phyloP scores from a whole-genome alignment of 2,329 filamentous ascomycete genomes.

The Xylaria polymorpha region DNA sequence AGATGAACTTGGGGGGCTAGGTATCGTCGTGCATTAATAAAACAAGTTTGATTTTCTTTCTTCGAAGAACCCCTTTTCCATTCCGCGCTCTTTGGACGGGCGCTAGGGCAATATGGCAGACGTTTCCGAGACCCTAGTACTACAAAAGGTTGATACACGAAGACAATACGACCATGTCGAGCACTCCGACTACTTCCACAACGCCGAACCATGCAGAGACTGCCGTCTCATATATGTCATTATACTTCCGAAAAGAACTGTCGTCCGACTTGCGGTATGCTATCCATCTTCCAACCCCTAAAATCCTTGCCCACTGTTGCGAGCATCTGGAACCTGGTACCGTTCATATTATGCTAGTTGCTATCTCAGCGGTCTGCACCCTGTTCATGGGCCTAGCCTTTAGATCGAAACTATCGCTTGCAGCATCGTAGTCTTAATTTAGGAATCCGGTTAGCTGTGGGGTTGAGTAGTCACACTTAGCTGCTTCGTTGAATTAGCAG shows the following conservation, averaged over 20 bases:
- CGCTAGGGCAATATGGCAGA: neutral
- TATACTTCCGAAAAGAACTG: slow-evolving; percentile 21
- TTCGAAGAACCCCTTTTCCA: neutral
- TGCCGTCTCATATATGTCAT: slow-evolving; percentile 16
- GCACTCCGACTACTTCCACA: slow-evolving; percentile 22
- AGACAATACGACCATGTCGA: slow-evolving; percentile 13
- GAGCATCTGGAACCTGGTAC: neutral
- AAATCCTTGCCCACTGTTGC: neutral
- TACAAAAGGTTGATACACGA: slow-evolving; percentile 31
- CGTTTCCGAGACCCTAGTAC: slow-evolving; percentile 11
- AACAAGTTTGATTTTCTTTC: neutral
- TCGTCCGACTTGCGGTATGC: neutral
- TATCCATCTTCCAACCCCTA: slow-evolving; percentile 5
- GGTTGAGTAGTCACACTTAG: neutral
- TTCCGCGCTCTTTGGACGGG: neutral
- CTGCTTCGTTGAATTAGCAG: neutral
- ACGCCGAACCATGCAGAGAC: slow-evolving; percentile 35
- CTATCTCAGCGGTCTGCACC: neutral
- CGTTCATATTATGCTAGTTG: neutral
- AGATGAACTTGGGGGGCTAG: neutral
- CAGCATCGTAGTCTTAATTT: neutral
- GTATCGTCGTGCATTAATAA: slow-evolving; percentile 1
- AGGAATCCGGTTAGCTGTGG: neutral
- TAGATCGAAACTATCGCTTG: neutral
- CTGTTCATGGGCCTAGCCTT: neutral